Evolutionary conservation across 768 basidiomycete genomes (phyloP), one percentile per base, ranked within the genome.

Genomic region (Phylloporus scabripes): DNA sequence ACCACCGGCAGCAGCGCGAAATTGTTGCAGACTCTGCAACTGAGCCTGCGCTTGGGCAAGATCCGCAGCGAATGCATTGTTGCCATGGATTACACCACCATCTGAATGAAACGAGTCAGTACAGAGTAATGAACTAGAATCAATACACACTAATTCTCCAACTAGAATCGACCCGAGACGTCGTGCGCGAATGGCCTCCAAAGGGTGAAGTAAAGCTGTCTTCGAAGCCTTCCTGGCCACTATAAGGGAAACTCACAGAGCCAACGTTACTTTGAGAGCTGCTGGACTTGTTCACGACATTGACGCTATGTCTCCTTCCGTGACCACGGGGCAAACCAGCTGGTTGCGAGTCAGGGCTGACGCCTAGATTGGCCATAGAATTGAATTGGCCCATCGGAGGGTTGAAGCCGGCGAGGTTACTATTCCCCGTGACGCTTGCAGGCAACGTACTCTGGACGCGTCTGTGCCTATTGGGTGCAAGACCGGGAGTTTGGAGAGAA

Each of bases 1-100:
- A 9, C 92, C 92, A 39, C 90, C 91, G 17, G 90, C 85, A 5
- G 92, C 92, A 26, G 92, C 93, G 60, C 94, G 87, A 77, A 98
- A 99, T 60, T 96, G 92, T 61, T 95, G 92, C 46, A 99, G 74
- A 58, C 94, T 95, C 62, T 92, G 89, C 11, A 99, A 74, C 65
- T 99, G 96, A 5, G 94, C 93, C 66, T 97, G 94, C 7, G 96
- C 96, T 63, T 95, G 91, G 2, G 93, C 95, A 21, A 99, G 84
- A 65, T 96, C 92, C 12, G 89, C 79, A 24, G 83, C 77, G 59
- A 85, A 83, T 12, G 73, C 77, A 51, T 76, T 79, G 53, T 76
- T 79, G 54, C 78, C 78, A 64, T 87, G 74, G 11, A 75, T 74
- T 37, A 89, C 85, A 43, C 86, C 85, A 39, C 86, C 88, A 69